Evolutionary conservation across 306 rosid genomes (phyloP), one percentile per base, ranked within the genome.

Genomic region (Begonia loranthoides): DNA sequence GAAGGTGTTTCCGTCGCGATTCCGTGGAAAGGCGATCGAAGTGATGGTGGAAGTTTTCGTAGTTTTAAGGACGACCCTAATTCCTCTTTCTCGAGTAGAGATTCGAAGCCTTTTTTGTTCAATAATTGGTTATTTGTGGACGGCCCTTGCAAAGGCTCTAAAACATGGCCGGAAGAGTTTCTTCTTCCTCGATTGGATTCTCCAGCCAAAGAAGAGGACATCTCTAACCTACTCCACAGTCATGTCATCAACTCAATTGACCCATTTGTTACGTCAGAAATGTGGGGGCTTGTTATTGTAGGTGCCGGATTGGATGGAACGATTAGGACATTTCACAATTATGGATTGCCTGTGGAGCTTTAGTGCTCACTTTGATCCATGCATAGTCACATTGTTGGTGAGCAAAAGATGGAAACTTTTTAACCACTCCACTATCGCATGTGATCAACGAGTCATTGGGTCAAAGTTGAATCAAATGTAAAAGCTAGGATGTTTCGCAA

Each of bases 161-260:
- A 70, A 57, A 90, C 94, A 15, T 85, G 95, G 97, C 97, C 95
- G 0, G 92, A 82, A 54, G 97, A 90, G 79, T n/a, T n/a, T n/a
- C 76, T 78, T 59, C 94, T 86, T 51, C 92, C 94, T 4, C 47
- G 38, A 1, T 77, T 82, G 72, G 76, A 71, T 51, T 54, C 59
- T 41, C 72, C 73, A n/a, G 54, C 55, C 49, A 22, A 52, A 12
- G 76, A 61, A 39, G 68, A 59, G 4, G 36, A 4, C 36, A 0
- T 28, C 36, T 28, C 36, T 28, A 8, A 28, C 36, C 9, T 7
- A 28, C 9, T 28, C 9, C 36, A 28, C 8, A 28, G 36, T 8
- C 36, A 28, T 28, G 36, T 8, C 36, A 28, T 28, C 36, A 28
- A 28, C 36, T 28, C 36, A 28, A 28, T 28, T 1, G 45, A 24